phyloP scores from a whole-genome alignment of 345 rosid species.

The Linum usitatissimum region DNA sequence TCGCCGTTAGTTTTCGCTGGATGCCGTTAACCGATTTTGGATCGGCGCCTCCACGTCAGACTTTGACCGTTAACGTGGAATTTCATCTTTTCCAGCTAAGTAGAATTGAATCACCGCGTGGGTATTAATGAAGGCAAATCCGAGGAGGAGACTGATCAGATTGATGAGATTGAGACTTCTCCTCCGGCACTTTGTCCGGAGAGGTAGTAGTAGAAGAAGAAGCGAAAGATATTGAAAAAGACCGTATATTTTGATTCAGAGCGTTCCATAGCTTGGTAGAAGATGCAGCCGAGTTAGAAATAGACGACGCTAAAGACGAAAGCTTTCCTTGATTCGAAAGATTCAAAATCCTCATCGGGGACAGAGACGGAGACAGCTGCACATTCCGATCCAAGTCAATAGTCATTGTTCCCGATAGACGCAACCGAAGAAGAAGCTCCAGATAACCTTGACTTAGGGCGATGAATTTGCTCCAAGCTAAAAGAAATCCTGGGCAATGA shows the following conservation, averaged over 20 bases:
- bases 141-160: conserved; percentile 7
- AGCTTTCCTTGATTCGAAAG: background rate
- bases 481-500: conserved; percentile 22
- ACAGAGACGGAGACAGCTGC: conserved; percentile 15
- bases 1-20: too few relatives aligned
- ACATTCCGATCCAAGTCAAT: conserved; percentile 10
- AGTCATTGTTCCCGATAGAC: conserved; percentile 7
- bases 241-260: conserved; percentile 8
- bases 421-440: conserved; percentile 10
- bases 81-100: conserved; percentile 49
- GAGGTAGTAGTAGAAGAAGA: conserved; percentile 20
- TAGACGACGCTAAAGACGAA: background rate
- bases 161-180: conserved; percentile 2
- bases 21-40: too few relatives aligned
- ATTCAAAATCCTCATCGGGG: conserved; percentile 12
- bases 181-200: conserved; percentile 21
- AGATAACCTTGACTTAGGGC: background rate
- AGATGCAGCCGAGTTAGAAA: background rate
- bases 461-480: conserved; percentile 9
- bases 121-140: conserved; percentile 32
- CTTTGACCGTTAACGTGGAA: too few relatives aligned
- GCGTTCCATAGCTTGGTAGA: conserved; percentile 3
- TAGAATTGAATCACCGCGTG: conserved; percentile 27
- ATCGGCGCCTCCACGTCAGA: too few relatives aligned
- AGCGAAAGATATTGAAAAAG: conserved; percentile 12